phyloP scores from a whole-genome alignment of 805 yeast species.

The Jamesozyma hellenica region DNA sequence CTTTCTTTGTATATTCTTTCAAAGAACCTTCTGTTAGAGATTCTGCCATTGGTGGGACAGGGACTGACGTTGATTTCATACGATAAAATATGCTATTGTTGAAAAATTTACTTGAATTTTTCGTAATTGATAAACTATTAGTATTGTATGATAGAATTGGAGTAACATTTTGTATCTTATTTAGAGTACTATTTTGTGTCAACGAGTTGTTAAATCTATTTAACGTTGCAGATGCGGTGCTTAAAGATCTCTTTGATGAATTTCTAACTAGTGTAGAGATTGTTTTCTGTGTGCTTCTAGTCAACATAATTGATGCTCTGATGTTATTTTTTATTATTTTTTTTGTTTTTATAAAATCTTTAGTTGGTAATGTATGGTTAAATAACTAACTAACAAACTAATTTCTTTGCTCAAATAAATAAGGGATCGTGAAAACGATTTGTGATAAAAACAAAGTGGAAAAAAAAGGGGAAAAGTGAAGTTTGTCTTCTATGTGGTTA shows the following conservation, averaged over 20 bases:
- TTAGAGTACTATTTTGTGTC: neutral
- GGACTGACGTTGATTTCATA: slow-evolving; percentile 44
- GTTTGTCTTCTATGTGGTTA: too few relatives aligned
- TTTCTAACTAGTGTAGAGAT: slow-evolving; percentile 1
- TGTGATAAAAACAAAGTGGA: too few relatives aligned
- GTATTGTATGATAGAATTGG: neutral
- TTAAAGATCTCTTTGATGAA: slow-evolving; percentile 1
- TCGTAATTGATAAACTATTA: neutral
- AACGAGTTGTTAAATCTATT: neutral
- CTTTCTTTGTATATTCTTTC: slow-evolving; percentile 53
- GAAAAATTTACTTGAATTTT: slow-evolving; percentile 1
- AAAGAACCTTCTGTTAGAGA: slow-evolving; percentile 95
- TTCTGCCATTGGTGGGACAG: slow-evolving; percentile 98
- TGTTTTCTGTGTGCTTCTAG: slow-evolving; percentile 2
- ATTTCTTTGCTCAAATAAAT: too few relatives aligned
- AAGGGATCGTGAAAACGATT: too few relatives aligned
- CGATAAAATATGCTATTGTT: slow-evolving; percentile 11
- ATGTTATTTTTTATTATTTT: too few relatives aligned
- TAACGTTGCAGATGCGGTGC: neutral
- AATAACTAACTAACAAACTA: too few relatives aligned
- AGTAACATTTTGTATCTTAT: neutral
- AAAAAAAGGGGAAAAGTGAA: too few relatives aligned
- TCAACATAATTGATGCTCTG: neutral
- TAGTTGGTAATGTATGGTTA: too few relatives aligned
- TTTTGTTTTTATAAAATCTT: too few relatives aligned